Evolutionary conservation across 2,329 filamentous ascomycete genomes (phyloP), one percentile per base, ranked within the genome.

Genomic region (Neurospora sp.): DNA sequence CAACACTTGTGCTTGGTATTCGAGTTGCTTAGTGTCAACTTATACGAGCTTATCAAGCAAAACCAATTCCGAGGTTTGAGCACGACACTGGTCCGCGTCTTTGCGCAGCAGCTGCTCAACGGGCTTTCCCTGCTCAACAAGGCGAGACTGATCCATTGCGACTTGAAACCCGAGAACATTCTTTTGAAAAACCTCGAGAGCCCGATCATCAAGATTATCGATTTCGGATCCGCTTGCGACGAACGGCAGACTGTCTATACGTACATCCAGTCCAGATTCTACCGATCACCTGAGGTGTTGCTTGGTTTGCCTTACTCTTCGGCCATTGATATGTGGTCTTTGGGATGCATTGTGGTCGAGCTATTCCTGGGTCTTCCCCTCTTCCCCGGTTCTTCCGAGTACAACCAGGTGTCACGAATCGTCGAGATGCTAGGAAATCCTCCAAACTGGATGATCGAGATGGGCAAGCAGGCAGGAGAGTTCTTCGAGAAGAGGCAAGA

Each of bases 171-270:
- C 0, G 96, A 99, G 80, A 99, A 99, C 76, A 99, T 99, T 70
- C 82, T 99, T 62, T 84, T 99, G 69, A 99, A 99, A 81, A 99
- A 99, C 78, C 88, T 99, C 57, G 96, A 99, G 80, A 98, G 95
- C 77, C 96, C 96, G 3, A 98, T 99, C 75, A 99, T 99, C 86
- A 99, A 99, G 81, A 97, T 99, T 77, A 99, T 99, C 79, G 96
- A 99, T 85, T 99, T 99, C 78, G 96, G 96, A 62, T 99, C 96
- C 43, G 96, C 96, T 15, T 99, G 96, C 80, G 96, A 99, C 79
- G 96, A 99, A 82, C 90, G 96, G 67, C 96, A 99, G 80, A 99
- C 96, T 0, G 96, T 99, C 37, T 99, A 99, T 80, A 99, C 96
- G 6, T 99, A 99, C 79, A 99, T 99, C 72, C 96, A 99, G 80